Percentiles rank a stretch among this genome's conserved stretches.
Conservation (phyloP, 164 flowering plant species). For the Cinnamomum chago region DNA sequence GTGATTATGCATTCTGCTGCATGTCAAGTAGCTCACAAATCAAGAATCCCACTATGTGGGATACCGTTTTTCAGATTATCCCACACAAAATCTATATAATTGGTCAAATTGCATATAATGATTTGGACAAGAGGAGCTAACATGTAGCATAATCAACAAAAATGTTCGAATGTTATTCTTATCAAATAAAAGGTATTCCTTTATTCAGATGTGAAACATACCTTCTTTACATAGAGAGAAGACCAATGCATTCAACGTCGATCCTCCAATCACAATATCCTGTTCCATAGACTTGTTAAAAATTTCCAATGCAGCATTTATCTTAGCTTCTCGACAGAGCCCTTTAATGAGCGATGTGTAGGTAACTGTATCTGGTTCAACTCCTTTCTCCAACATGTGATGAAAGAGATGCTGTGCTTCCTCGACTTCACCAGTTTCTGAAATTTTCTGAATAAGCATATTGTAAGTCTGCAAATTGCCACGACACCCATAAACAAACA, state of each 20-base stretch:
- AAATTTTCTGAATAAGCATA: conserved; percentile 62
- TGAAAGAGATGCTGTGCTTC: conserved; percentile 58
- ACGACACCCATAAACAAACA: conserved; percentile 70
- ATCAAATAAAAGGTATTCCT: not conserved
- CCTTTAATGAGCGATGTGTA: conserved; percentile 63
- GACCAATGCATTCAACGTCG: conserved; percentile 41
- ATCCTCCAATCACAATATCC: conserved; percentile 38
- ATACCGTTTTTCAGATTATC: too few relatives aligned
- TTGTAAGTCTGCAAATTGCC: conserved; percentile 68
- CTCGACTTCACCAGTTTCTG: conserved; percentile 54
- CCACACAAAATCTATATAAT: too few relatives aligned
- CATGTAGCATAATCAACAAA: too few relatives aligned
- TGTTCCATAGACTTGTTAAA: conserved; percentile 45
- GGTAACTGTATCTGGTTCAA: conserved; percentile 48
- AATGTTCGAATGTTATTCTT: too few relatives aligned
- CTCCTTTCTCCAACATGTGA: conserved; percentile 64
- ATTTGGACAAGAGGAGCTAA: too few relatives aligned
- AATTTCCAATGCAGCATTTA: conserved; percentile 53
- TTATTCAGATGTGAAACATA: conserved; percentile 13
- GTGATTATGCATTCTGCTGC: too few relatives aligned
- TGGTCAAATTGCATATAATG: too few relatives aligned
- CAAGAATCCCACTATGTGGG: too few relatives aligned
- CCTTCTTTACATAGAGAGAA: conserved; percentile 61
- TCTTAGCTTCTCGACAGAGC: conserved; percentile 51
- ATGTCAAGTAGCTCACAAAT: too few relatives aligned